Percentiles rank a stretch among this genome's conserved stretches.
These are phyloP conservation scores for Nidularia sp. DNA, from an alignment of 768 basidiomycete genomes.

Conservation along the genomic window DNA sequence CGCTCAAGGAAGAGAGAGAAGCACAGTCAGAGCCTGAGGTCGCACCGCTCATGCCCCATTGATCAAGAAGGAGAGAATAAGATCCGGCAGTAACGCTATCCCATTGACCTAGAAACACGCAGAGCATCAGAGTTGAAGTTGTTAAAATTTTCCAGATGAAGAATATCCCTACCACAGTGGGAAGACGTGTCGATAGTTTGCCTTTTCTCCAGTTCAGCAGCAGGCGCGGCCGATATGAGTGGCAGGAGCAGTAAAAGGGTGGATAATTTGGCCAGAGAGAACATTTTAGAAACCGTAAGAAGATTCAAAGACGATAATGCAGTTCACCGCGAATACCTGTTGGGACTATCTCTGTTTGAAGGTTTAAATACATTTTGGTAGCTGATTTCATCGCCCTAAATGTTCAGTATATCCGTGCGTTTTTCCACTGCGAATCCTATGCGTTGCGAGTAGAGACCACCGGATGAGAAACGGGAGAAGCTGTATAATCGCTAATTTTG, in stretches of 20 bases:
- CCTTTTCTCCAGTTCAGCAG: conserved; percentile 18
- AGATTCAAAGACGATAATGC: not conserved
- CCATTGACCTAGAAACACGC: conserved; percentile 39
- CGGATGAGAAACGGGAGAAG: no score
- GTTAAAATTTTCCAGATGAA: not conserved
- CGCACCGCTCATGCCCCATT: conserved; percentile 36
- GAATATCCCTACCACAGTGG: conserved; percentile 27
- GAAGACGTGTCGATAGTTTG: conserved; percentile 28
- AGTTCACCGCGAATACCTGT: no score
- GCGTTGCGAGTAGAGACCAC: no score
- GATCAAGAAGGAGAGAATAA: conserved; percentile 50
- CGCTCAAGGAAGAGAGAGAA: conserved; percentile 35
- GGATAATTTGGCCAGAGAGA: conserved; percentile 18
- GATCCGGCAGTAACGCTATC: conserved; percentile 37
- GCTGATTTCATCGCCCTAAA: no score
- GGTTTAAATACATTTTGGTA: no score
- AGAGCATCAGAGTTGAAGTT: not conserved
- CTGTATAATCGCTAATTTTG: no score
- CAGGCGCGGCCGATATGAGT: conserved; percentile 24
- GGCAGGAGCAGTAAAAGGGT: conserved; percentile 22
- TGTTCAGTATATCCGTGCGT: not conserved
- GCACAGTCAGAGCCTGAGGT: conserved; percentile 50
- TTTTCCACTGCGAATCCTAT: not conserved
- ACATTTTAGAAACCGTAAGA: conserved; percentile 5
- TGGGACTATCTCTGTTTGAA: no score